These are phyloP conservation scores for Viola pubescens DNA, from an alignment of 441 rosid species.

Conservation along the genomic window DNA sequence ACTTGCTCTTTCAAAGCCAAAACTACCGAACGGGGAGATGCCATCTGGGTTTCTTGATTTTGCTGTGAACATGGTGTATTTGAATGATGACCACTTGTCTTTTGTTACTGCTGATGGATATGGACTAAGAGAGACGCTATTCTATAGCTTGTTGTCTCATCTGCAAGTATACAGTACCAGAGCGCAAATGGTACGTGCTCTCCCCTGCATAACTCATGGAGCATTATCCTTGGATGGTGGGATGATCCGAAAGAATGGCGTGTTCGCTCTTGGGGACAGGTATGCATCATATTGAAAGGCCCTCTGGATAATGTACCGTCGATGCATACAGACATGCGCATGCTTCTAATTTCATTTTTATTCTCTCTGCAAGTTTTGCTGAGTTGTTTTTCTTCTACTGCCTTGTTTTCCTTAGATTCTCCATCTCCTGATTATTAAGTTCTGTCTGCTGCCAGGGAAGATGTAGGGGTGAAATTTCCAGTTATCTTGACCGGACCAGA, in stretches of 20 bases:
- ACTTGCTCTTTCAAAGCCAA: constrained; percentile 20
- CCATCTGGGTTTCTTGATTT: constrained; percentile 26
- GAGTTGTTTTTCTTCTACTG: background rate
- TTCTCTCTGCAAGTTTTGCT: background rate
- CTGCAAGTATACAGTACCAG: constrained; percentile 19
- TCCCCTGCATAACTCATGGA: constrained; percentile 26
- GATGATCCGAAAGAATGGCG: constrained; percentile 17
- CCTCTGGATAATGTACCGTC: too few relatives aligned
- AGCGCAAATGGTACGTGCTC: constrained; percentile 21
- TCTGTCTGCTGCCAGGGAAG: constrained; percentile 13
- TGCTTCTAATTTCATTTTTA: background rate
- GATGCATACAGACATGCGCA: too few relatives aligned
- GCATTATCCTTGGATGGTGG: constrained; percentile 29
- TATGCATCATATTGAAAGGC: background rate
- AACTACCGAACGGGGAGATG: constrained; percentile 16
- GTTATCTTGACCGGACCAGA: constrained; percentile 9
- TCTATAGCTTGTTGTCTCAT: constrained; percentile 21
- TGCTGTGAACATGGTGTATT: constrained; percentile 21
- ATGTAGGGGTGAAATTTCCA: constrained; percentile 25
- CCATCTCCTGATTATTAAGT: background rate
- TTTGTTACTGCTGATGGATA: constrained; percentile 18
- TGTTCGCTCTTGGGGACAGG: constrained; percentile 16
- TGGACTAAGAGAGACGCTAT: constrained; percentile 27
- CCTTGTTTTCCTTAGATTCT: background rate
- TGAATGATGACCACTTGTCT: constrained; percentile 3